Evolutionary conservation across 2,329 filamentous ascomycete genomes (phyloP).

Genomic region (Penicillium sp.): DNA sequence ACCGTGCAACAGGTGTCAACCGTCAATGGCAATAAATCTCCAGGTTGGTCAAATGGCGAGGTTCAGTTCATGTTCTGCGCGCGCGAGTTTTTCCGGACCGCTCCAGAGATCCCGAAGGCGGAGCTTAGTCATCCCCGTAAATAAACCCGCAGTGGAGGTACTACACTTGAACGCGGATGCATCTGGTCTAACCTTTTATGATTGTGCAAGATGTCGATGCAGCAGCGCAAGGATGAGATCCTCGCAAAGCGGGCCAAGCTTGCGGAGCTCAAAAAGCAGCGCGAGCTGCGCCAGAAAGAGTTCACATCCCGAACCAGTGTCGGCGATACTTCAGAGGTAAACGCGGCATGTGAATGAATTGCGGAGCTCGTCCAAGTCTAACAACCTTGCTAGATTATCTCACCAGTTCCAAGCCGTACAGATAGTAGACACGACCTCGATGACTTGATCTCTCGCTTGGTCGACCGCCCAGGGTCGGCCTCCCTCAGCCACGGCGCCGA

Average conservation of each 20-base stretch:
- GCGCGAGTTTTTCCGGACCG: slow-evolving; percentile 41
- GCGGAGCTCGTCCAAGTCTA: slow-evolving; percentile 12
- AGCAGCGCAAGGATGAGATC: slow-evolving; percentile 89
- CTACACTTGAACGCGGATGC: slow-evolving; percentile 4
- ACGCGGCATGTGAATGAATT: slow-evolving; percentile 6
- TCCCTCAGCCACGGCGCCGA: slow-evolving; percentile 52
- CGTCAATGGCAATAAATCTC: slow-evolving; percentile 39
- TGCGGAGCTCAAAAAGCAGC: slow-evolving; percentile 89
- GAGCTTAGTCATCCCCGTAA: slow-evolving; percentile 40
- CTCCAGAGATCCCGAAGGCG: slow-evolving; percentile 14
- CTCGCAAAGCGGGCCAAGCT: slow-evolving; percentile 95
- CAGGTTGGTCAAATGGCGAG: slow-evolving; percentile 30
- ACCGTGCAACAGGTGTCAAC: slow-evolving; percentile 32
- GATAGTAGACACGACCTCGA: slow-evolving; percentile 71
- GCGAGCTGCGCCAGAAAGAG: slow-evolving; percentile 77
- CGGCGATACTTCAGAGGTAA: slow-evolving; percentile 69
- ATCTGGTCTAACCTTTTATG: slow-evolving; percentile 4
- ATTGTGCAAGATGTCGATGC: slow-evolving; percentile 40
- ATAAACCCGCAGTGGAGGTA: slow-evolving; percentile 17
- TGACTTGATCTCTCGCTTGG: slow-evolving; percentile 75
- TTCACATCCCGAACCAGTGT: slow-evolving; percentile 67
- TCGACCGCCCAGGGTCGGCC: slow-evolving; percentile 74
- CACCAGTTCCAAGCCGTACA: slow-evolving; percentile 67
- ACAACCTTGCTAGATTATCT: slow-evolving; percentile 53
- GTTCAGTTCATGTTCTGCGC: slow-evolving; percentile 37